These are phyloP conservation scores for Calonectria leucothoes DNA, from an alignment of 2,329 filamentous ascomycete species.

Conservation along the genomic window DNA sequence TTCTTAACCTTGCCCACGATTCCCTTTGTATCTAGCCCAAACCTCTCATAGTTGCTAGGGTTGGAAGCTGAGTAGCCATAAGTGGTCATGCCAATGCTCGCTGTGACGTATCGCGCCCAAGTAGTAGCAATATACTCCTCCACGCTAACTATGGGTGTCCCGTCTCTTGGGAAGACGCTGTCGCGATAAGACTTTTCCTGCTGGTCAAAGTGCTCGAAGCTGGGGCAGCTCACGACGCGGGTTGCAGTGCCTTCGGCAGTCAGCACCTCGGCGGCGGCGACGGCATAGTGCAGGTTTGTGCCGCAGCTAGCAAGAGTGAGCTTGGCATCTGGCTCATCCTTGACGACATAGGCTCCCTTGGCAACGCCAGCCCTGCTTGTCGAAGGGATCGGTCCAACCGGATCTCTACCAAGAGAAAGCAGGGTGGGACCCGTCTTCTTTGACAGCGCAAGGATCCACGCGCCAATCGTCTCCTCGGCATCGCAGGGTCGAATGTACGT, in stretches of 20 bases:
- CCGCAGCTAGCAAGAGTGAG: constrained; percentile 42
- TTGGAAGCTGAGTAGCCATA: constrained; percentile 61
- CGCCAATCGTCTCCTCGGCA: constrained; percentile 62
- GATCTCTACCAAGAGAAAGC: constrained; percentile 52
- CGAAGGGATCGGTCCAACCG: constrained; percentile 40
- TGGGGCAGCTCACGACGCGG: constrained; percentile 53
- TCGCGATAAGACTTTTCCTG: constrained; percentile 52
- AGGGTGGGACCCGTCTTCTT: constrained; percentile 15
- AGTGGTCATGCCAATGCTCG: constrained; percentile 51
- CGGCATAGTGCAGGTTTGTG: constrained; percentile 49
- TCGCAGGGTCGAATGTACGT: constrained; percentile 66
- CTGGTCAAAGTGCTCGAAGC: constrained; percentile 51
- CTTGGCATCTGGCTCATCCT: constrained; percentile 42
- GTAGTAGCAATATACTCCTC: constrained; percentile 60
- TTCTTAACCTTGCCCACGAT: constrained; percentile 47
- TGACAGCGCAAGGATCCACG: constrained; percentile 45
- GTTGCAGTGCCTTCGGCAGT: constrained; percentile 46
- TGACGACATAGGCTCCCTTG: constrained; percentile 48
- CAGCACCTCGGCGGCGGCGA: constrained; percentile 52
- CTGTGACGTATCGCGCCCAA: constrained; percentile 62
- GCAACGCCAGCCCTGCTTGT: constrained; percentile 43
- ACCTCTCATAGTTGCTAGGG: constrained; percentile 58
- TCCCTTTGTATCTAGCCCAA: constrained; percentile 55
- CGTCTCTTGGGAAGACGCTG: constrained; percentile 26
- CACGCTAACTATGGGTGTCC: constrained; percentile 54